Percentiles rank a stretch among this genome's conserved stretches.
Evolutionary conservation across 1,284 basidiomycete genomes (phyloP).

Genomic region (Ganoderma lucidum): DNA sequence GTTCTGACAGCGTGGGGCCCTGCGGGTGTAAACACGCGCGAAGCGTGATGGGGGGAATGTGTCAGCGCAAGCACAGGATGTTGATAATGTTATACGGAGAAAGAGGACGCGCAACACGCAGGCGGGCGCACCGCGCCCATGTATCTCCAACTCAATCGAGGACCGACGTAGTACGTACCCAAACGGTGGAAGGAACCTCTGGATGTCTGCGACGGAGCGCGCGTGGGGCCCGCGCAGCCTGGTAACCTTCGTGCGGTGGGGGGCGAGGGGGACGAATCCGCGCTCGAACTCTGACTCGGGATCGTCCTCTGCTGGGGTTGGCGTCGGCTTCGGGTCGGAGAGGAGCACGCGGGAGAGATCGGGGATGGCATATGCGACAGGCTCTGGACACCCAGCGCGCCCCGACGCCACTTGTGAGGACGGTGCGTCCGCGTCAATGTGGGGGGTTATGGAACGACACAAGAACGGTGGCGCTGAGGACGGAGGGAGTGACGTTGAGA

Average conservation of each 20-base stretch:
- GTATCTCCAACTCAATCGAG: neutral
- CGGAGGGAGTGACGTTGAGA: slow-evolving; percentile 1
- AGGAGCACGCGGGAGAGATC: neutral
- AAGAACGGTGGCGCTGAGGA: neutral
- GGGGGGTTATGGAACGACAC: slow-evolving; percentile 1
- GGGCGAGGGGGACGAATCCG: slow-evolving; percentile 8
- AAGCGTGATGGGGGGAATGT: neutral
- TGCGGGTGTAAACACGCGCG: neutral
- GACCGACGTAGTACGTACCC: slow-evolving; percentile 3
- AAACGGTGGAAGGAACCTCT: slow-evolving; percentile 11
- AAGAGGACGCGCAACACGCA: neutral
- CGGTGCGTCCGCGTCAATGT: neutral
- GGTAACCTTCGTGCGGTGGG: neutral
- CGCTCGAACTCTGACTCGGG: slow-evolving; percentile 7
- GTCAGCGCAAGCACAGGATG: neutral
- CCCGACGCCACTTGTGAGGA: neutral
- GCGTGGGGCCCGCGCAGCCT: slow-evolving; percentile 4
- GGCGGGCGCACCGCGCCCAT: neutral
- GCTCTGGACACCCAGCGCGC: neutral
- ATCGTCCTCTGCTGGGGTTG: slow-evolving; percentile 1
- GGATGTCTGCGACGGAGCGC: neutral
- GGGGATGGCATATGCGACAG: neutral
- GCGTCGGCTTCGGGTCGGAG: neutral
- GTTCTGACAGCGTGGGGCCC: slow-evolving; percentile 8
- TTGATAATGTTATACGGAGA: neutral